Evolutionary conservation across 495 filamentous ascomycete species (phyloP).

Genomic region (Daldinia vernicosa): DNA sequence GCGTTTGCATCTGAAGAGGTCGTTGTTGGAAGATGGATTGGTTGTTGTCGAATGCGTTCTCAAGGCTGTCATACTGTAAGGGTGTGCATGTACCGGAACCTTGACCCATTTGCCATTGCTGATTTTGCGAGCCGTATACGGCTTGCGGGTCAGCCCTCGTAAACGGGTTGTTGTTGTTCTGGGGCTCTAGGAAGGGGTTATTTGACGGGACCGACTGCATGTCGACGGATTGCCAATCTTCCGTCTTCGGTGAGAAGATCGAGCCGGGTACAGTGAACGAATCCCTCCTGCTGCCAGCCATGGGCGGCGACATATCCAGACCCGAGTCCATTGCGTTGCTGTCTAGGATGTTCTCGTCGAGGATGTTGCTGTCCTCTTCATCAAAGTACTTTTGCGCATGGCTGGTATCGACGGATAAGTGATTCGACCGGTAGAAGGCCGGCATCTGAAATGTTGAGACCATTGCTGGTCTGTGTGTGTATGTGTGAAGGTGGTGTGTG

Average conservation of each 20-base stretch:
- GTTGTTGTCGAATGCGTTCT: conserved; percentile 67
- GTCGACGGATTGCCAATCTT: conserved; percentile 72
- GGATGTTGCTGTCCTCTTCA: conserved; percentile 81
- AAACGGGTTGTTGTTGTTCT: conserved; percentile 62
- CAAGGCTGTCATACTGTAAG: conserved; percentile 69
- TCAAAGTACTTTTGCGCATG: conserved; percentile 70
- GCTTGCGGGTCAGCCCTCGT: conserved; percentile 46
- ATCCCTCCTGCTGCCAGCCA: conserved; percentile 71
- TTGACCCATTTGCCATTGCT: conserved; percentile 69
- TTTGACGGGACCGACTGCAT: conserved; percentile 66
- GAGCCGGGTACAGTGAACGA: conserved; percentile 74
- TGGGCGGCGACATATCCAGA: conserved; percentile 73
- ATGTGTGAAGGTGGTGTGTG: conserved; percentile 22
- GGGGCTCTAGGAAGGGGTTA: conserved; percentile 69
- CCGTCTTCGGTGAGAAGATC: conserved; percentile 77
- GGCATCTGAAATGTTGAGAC: conserved; percentile 61
- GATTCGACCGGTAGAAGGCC: conserved; percentile 70
- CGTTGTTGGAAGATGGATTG: conserved; percentile 61
- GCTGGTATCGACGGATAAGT: conserved; percentile 68
- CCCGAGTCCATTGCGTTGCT: conserved; percentile 68
- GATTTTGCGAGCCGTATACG: conserved; percentile 57
- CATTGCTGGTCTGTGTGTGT: conserved; percentile 54
- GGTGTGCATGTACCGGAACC: conserved; percentile 60
- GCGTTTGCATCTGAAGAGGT: conserved; percentile 59
- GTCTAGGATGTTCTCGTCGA: conserved; percentile 88